Conservation (phyloP, 2,329 filamentous ascomycete species). For the Aspergillus sp. region DNA sequence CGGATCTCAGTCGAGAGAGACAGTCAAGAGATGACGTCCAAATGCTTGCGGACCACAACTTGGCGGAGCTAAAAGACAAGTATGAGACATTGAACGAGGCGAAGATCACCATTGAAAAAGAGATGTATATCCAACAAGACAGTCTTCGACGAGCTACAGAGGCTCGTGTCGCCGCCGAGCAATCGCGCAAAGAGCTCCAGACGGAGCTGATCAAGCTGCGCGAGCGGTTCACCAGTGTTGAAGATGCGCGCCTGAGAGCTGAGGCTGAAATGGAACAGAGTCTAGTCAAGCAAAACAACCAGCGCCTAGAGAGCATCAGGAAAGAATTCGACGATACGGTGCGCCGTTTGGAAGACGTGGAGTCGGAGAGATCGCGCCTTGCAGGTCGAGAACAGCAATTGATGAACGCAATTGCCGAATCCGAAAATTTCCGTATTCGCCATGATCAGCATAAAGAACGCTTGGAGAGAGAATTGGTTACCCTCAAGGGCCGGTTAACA, state of each 20-base stretch:
- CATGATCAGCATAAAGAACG: constrained; percentile 94
- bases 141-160: constrained; percentile 82
- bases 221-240: constrained; percentile 78
- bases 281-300: constrained; percentile 73
- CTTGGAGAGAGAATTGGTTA: constrained; percentile 84
- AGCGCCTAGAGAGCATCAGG: constrained; percentile 74
- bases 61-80: constrained; percentile 76
- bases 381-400: constrained; percentile 79
- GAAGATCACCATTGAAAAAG: constrained; percentile 97
- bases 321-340: constrained; percentile 80
- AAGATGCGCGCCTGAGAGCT: constrained; percentile 80
- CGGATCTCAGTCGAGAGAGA: constrained; percentile 84
- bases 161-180: constrained; percentile 74
- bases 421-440: constrained; percentile 82
- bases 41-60: constrained; percentile 86
- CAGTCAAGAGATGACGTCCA: constrained; percentile 94
- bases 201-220: constrained; percentile 79
- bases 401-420: constrained; percentile 83
- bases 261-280: constrained; percentile 78
- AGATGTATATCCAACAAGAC: constrained; percentile 94
- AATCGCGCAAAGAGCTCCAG: constrained; percentile 86
- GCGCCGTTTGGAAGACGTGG: constrained; percentile 73
- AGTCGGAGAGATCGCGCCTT: constrained; percentile 74
- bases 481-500: constrained; percentile 81
- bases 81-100: constrained; percentile 84